These are phyloP conservation scores for Ogataea glucozyma DNA, from an alignment of 805 yeast genomes.

Conservation along the genomic window DNA sequence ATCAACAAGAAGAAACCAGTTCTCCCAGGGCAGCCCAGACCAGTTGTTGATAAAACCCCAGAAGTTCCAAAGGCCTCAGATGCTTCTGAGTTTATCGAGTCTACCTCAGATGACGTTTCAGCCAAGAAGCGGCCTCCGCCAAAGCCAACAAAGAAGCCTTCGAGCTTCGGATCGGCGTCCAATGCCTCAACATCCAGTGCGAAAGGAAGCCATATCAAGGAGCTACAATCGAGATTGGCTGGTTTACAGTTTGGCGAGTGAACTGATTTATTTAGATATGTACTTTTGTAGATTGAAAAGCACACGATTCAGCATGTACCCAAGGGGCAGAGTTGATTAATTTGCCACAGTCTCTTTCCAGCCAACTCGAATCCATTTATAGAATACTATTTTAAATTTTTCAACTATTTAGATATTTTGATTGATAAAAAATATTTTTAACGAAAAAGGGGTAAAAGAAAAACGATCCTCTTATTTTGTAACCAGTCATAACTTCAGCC, in stretches of 20 bases:
- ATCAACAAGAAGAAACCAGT: conserved; percentile 13
- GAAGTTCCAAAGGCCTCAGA: too few relatives aligned
- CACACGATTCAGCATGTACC: too few relatives aligned
- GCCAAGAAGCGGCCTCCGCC: conserved; percentile 12
- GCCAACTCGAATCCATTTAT: too few relatives aligned
- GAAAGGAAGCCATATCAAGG: conserved; percentile 32
- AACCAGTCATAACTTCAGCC: background rate
- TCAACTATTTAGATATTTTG: background rate
- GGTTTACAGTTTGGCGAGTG: conserved; percentile 25
- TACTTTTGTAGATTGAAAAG: too few relatives aligned
- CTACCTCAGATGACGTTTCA: conserved; percentile 1
- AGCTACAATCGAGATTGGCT: conserved; percentile 31
- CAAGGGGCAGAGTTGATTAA: too few relatives aligned
- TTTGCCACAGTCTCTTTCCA: too few relatives aligned
- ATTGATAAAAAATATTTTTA: conserved; percentile 3
- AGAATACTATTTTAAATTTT: too few relatives aligned
- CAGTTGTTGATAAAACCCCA: too few relatives aligned
- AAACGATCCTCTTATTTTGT: background rate
- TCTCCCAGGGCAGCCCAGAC: conserved; percentile 8
- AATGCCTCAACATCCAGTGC: conserved; percentile 16
- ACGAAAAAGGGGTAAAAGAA: background rate
- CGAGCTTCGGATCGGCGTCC: background rate
- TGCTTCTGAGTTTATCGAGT: background rate
- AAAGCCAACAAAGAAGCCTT: conserved; percentile 17
- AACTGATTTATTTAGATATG: background rate